Base-by-base conservation (phyloP, 805 yeast species). In the Barnettozyma siamensis region DNA sequence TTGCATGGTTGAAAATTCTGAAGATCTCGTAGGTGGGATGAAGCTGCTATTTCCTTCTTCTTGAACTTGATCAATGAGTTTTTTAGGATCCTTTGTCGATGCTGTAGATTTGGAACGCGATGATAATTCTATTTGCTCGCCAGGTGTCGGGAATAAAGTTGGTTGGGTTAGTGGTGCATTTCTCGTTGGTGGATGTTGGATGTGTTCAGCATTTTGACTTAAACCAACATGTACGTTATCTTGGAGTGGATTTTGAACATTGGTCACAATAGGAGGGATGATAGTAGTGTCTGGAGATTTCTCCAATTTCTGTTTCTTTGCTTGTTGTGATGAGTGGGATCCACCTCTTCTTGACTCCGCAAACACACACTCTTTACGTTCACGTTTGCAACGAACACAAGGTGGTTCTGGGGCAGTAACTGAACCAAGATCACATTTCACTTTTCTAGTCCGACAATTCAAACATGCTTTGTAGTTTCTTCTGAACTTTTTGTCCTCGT, bases 381-480 rank as follows among this genome's bases (percentile, higher is more conserved):
- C 96, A 33, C 97, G 70, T 45, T 73, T 71, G 55, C 98, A 89
- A 37, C 97, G 65, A 2, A 77, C 80, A 68, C 98, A 89, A 4
- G 94, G 93, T 3, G 94, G 93, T 5, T 76, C 78, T 0, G 95
- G 95, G 45, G 72, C 72, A 37, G 78, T 82, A 7, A 79, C 75
- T 9, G 80, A 76, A 2, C 95, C 96, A 49, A 89, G 64, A 57
- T 88, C 95, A 65, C 98, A 89, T 54, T 79, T 80, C 33, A 87
- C 86, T 55, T 89, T 91, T 32, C 95, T 73, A 7, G 79, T 75
- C 15, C 96, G 73, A 58, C 98, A 89, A 62, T 80, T 85, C 37
- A 85, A 62, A 54, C 98, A 89, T 1, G 97, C 97, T 47, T 77
- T 73, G 59, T 85, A 89, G 46, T 79, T 77, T 47, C 96, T 66